phyloP scores from a whole-genome alignment of 805 yeast genomes.

The Candida maltosa region DNA sequence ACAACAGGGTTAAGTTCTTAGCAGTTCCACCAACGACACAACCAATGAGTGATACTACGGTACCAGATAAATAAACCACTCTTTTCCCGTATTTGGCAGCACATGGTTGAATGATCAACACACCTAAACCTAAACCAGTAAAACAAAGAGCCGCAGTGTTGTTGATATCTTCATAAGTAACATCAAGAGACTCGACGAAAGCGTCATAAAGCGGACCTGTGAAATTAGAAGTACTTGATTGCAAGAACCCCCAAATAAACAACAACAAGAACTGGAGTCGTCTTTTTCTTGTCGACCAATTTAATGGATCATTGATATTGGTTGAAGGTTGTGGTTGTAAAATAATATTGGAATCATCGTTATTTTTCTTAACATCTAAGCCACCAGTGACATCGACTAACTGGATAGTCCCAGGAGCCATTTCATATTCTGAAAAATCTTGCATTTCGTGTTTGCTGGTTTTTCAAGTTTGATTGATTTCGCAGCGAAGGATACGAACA shows the following conservation, averaged over 20 bases:
- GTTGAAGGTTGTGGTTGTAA: slow-evolving; percentile 34
- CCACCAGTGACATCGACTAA: slow-evolving; percentile 26
- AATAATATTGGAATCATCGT: slow-evolving; percentile 24
- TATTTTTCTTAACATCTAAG: slow-evolving; percentile 16
- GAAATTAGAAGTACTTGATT: slow-evolving; percentile 23
- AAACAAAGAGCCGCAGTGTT: no score
- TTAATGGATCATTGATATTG: slow-evolving; percentile 32
- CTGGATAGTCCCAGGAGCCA: slow-evolving; percentile 34
- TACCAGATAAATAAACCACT: slow-evolving; percentile 24
- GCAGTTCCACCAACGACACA: slow-evolving; percentile 26
- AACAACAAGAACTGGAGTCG: slow-evolving; percentile 24
- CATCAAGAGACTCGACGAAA: slow-evolving; percentile 22
- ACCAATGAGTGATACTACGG: slow-evolving; percentile 20
- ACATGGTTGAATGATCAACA: slow-evolving; percentile 26
- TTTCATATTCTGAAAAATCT: no score
- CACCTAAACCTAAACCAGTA: no score
- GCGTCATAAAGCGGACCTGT: slow-evolving; percentile 27
- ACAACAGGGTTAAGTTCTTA: slow-evolving; percentile 15
- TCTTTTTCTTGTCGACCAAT: slow-evolving; percentile 31
- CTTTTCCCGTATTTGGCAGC: slow-evolving; percentile 30
- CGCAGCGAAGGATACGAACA: no score
- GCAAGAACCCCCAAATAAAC: slow-evolving; percentile 22
- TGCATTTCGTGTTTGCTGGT: no score
- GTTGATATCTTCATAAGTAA: no score
- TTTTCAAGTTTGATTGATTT: no score